These are phyloP conservation scores for Pseudocercospora fuligena DNA, from an alignment of 2,329 filamentous ascomycete genomes.

Conservation along the genomic window DNA sequence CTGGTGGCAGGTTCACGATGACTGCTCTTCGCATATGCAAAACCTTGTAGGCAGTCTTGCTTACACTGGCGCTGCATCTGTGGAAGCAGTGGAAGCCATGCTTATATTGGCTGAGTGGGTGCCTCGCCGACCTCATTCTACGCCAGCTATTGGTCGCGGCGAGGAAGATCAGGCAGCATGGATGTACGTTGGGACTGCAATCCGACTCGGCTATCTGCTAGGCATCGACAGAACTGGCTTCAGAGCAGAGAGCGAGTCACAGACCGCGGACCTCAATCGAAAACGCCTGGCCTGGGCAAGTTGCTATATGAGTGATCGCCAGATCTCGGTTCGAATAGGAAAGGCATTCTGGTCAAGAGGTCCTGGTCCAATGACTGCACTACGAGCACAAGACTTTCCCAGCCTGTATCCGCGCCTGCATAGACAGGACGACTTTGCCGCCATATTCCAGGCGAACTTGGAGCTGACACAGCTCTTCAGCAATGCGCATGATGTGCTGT, in stretches of 20 bases:
- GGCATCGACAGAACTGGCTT: constrained; percentile 42
- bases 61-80: constrained; percentile 37
- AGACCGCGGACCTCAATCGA: constrained; percentile 38
- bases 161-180: constrained; percentile 43
- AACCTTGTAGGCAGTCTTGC: constrained; percentile 39
- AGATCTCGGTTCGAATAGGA: constrained; percentile 41
- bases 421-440: constrained; percentile 39
- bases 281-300: constrained; percentile 42
- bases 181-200: constrained; percentile 43
- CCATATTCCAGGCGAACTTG: constrained; percentile 41
- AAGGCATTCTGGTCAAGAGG: constrained; percentile 43
- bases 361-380: constrained; percentile 40
- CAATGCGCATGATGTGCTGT: constrained; percentile 43
- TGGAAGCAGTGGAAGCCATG: constrained; percentile 43
- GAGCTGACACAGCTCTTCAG: constrained; percentile 43
- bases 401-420: constrained; percentile 35
- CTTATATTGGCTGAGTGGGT: constrained; percentile 43
- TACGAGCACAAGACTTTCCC: constrained; percentile 40
- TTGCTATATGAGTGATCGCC: constrained; percentile 42
- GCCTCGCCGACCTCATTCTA: constrained; percentile 36
- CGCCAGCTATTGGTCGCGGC: constrained; percentile 38
- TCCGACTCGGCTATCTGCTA: constrained; percentile 41
- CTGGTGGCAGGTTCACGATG: constrained; percentile 41
- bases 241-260: constrained; percentile 35
- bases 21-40: constrained; percentile 42